A percentile compares a stretch with the other conserved stretches of the same genome.
Conservation (phyloP, 2,329 filamentous ascomycete genomes). For the Fusarium annulatum region DNA sequence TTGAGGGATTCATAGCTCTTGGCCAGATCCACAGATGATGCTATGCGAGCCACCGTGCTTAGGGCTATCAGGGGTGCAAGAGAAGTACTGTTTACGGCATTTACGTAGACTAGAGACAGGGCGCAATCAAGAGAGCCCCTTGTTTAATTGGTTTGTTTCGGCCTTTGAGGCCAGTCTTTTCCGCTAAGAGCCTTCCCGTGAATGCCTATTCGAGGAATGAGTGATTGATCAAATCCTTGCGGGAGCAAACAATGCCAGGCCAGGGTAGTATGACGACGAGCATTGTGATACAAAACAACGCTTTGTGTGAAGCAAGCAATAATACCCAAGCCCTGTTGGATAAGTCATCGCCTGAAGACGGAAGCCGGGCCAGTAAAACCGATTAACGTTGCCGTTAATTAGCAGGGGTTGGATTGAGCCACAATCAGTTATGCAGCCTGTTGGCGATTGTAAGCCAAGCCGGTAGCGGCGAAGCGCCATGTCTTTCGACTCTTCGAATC, state of each 20-base stretch:
- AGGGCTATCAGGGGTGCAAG: constrained; percentile 7
- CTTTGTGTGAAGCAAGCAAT: constrained; percentile 36
- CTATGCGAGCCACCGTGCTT: constrained; percentile 24
- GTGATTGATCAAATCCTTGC: constrained; percentile 9
- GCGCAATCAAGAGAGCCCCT: background rate
- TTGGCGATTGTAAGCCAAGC: constrained; percentile 37
- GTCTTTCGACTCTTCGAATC: constrained; percentile 25
- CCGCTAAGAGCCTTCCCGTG: constrained; percentile 17
- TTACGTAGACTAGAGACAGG: background rate
- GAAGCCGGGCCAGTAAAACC: constrained; percentile 8
- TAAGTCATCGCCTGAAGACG: background rate
- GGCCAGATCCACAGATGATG: constrained; percentile 36
- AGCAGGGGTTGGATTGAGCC: constrained; percentile 26
- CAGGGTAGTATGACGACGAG: constrained; percentile 12
- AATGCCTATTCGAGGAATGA: constrained; percentile 20
- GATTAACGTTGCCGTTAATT: constrained; percentile 16
- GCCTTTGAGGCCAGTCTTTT: constrained; percentile 18
- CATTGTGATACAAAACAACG: constrained; percentile 40
- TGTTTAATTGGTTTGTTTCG: constrained; percentile 36
- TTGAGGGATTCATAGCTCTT: constrained; percentile 18
- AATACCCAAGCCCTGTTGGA: constrained; percentile 2
- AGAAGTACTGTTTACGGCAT: constrained; percentile 4
- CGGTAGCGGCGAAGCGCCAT: constrained; percentile 38
- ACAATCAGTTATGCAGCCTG: constrained; percentile 19
- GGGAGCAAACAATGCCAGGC: constrained; percentile 13